Base-by-base conservation (phyloP, 208 protist species). In the Acanthamoeba culbertsoni region DNA sequence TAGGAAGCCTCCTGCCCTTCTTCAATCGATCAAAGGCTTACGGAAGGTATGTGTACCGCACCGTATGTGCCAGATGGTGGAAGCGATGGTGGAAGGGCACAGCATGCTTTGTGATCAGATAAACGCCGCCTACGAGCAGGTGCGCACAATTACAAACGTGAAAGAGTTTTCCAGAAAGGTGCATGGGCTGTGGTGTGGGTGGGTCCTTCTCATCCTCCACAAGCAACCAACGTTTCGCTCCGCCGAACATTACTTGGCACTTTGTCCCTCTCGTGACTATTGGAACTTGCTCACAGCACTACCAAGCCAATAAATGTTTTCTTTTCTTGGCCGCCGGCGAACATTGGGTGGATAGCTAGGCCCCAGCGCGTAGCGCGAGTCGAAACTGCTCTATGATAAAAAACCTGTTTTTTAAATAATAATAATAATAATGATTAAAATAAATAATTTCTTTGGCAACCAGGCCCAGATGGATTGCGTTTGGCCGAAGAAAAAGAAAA, bases 371-470 rank as follows among this genome's bases (percentile, higher is more conserved):
- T 35, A 75, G 35, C 37, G 37, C 33, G 16, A 77, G 37, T 20
- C 68, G 68, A 40, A 77, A 77, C 68, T 77, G 68, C 37, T 77
- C 68, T 14, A 77, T 31, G 68, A 77, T 77, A 40, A 77, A n/a
- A n/a, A n/a, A n/a, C n/a, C n/a, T n/a, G n/a, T n/a, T n/a, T n/a
- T n/a, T n/a, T n/a, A n/a, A n/a, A n/a, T n/a, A n/a, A n/a, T n/a
- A n/a, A n/a, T n/a, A n/a, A n/a, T n/a, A n/a, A n/a, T n/a, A n/a
- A n/a, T n/a, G n/a, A n/a, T n/a, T n/a, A n/a, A n/a, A n/a, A n/a
- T n/a, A n/a, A n/a, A n/a, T n/a, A n/a, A n/a, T n/a, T n/a, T n/a
- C n/a, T n/a, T n/a, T n/a, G n/a, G n/a, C n/a, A n/a, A n/a, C n/a
- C n/a, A n/a, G n/a, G n/a, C n/a, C n/a, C n/a, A n/a, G n/a, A n/a